Evolutionary conservation across 2,329 filamentous ascomycete genomes (phyloP).

Genomic region (Dothistroma pini): DNA sequence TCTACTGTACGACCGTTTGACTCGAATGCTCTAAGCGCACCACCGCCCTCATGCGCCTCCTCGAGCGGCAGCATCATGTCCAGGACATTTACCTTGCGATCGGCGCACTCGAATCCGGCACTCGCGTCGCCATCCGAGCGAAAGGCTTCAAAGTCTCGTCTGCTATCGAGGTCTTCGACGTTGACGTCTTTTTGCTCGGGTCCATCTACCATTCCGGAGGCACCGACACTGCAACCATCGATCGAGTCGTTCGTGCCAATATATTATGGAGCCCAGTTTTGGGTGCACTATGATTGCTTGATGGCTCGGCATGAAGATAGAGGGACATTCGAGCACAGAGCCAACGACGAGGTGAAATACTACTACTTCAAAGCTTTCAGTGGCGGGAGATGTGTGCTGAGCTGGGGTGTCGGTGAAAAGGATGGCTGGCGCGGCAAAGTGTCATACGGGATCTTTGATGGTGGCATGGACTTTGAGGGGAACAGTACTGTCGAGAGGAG

Average conservation of each 20-base stretch:
- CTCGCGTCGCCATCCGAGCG: neutral
- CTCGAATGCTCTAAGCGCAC: neutral
- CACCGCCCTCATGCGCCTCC: neutral
- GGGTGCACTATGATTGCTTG: constrained; percentile 40
- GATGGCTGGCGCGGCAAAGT: constrained; percentile 44
- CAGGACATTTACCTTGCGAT: neutral
- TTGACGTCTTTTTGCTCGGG: neutral
- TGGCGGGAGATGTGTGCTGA: constrained; percentile 39
- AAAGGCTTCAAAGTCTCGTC: neutral
- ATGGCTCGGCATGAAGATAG: constrained; percentile 19
- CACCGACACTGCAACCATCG: neutral
- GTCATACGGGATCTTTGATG: constrained; percentile 44
- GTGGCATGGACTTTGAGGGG: constrained; percentile 29
- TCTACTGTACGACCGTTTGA: neutral
- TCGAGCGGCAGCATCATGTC: neutral
- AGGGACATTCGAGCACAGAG: neutral
- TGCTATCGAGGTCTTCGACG: neutral
- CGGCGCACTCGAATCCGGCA: neutral
- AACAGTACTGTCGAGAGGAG: constrained; percentile 40
- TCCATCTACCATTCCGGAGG: neutral
- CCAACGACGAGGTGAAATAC: constrained; percentile 15
- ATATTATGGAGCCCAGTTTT: constrained; percentile 35
- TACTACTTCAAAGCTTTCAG: constrained; percentile 49
- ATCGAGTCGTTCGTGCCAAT: constrained; percentile 20
- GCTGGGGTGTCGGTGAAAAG: constrained; percentile 43